Evolutionary conservation across 1,284 basidiomycete genomes (phyloP).

Genomic region (Sparassis latifolia): DNA sequence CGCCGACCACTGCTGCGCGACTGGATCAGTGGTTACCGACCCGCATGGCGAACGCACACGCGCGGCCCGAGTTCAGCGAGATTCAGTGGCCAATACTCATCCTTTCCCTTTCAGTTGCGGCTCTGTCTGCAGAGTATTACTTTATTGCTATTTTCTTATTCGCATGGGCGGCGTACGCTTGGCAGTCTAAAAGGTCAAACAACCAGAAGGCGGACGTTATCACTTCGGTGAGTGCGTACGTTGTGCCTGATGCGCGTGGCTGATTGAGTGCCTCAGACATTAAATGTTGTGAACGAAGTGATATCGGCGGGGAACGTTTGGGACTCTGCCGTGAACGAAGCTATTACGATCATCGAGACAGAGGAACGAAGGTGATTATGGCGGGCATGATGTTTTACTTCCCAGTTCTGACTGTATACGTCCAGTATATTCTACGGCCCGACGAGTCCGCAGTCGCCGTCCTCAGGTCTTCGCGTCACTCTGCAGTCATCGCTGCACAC

Average conservation of each 20-base stretch:
- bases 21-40: no score
- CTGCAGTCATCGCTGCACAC: conserved; percentile 66
- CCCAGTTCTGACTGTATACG: neutral
- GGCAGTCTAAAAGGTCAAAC: conserved; percentile 30
- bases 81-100: conserved; percentile 14
- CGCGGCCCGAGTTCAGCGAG: neutral
- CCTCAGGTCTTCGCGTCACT: conserved; percentile 57
- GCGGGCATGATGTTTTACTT: neutral
- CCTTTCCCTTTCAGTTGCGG: conserved; percentile 29
- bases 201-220: conserved; percentile 40
- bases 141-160: conserved; percentile 37
- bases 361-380: conserved; percentile 54
- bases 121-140: conserved; percentile 44
- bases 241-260: neutral
- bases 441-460: conserved; percentile 40
- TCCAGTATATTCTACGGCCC: conserved; percentile 31
- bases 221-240: conserved; percentile 39
- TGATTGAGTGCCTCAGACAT: conserved; percentile 34
- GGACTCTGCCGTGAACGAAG: conserved; percentile 66
- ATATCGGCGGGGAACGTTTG: conserved; percentile 60
- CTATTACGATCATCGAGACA: conserved; percentile 54
- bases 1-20: conserved; percentile 1
- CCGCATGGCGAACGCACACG: neutral
- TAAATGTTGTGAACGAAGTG: conserved; percentile 57
- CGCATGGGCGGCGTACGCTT: conserved; percentile 34